Evolutionary conservation across 2,329 filamentous ascomycete genomes (phyloP).

Genomic region (Beauveria sp.): DNA sequence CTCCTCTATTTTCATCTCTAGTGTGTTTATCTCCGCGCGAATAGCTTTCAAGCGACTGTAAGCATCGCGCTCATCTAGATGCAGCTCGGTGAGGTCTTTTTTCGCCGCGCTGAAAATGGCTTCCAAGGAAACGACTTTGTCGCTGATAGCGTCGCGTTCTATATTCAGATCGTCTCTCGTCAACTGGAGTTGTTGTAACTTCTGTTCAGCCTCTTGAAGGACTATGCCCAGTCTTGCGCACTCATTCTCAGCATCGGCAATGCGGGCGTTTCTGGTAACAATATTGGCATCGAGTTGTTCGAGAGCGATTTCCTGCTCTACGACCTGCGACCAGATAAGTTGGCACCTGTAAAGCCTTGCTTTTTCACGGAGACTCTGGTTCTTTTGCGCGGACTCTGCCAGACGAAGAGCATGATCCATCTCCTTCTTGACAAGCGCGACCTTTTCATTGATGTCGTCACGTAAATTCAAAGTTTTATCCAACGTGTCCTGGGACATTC

Average conservation of each 20-base stretch:
- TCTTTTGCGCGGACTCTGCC: slow-evolving; percentile 57
- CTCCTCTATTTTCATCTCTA: slow-evolving; percentile 40
- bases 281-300: slow-evolving; percentile 25
- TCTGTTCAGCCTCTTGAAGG: slow-evolving; percentile 39
- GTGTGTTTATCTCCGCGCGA: slow-evolving; percentile 36
- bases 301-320: slow-evolving; percentile 58
- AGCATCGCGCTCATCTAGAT: slow-evolving; percentile 60
- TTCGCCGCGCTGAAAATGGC: slow-evolving; percentile 45
- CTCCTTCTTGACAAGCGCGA: slow-evolving; percentile 29
- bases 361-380: slow-evolving; percentile 55
- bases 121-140: slow-evolving; percentile 37
- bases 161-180: slow-evolving; percentile 34
- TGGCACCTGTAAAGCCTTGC: slow-evolving; percentile 55
- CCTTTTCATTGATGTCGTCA: slow-evolving; percentile 28
- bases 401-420: slow-evolving; percentile 55
- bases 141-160: slow-evolving; percentile 39
- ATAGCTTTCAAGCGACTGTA: slow-evolving; percentile 47
- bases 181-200: slow-evolving; percentile 30
- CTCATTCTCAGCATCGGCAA: slow-evolving; percentile 21
- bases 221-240: slow-evolving; percentile 39
- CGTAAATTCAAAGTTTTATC: slow-evolving; percentile 49
- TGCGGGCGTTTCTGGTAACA: slow-evolving; percentile 17
- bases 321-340: slow-evolving; percentile 81
- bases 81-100: slow-evolving; percentile 44
- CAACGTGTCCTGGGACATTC: slow-evolving; percentile 69